phyloP scores from a whole-genome alignment of 768 basidiomycete genomes.

The Boletus sp. region DNA sequence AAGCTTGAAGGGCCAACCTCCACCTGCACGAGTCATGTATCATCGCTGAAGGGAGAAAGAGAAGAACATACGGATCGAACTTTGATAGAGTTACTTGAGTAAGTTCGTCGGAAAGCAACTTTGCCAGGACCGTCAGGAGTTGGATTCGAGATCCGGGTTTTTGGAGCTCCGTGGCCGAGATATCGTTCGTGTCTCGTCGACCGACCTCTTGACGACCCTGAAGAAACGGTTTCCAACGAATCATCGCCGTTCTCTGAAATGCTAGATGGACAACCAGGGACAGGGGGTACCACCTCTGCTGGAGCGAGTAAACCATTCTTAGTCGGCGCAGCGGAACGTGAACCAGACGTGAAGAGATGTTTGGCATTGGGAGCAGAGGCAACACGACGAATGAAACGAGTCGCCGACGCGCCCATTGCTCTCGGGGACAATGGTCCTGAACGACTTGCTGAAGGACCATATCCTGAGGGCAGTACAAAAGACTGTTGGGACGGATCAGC shows the following conservation, averaged over 20 bases:
- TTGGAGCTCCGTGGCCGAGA: constrained; percentile 27
- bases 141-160: constrained; percentile 47
- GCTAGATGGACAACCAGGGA: constrained; percentile 47
- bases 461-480: constrained; percentile 30
- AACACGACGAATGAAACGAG: constrained; percentile 91
- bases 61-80: constrained; percentile 66
- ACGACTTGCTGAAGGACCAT: constrained; percentile 35
- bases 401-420: constrained; percentile 69
- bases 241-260: constrained; percentile 60
- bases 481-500: constrained; percentile 41
- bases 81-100: constrained; percentile 98
- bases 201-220: constrained; percentile 64
- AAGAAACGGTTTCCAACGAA: constrained; percentile 78
- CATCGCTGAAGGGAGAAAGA: background rate
- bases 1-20: constrained; percentile 95
- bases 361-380: constrained; percentile 97
- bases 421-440: constrained; percentile 62
- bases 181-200: constrained; percentile 42
- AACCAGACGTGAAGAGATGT: constrained; percentile 69
- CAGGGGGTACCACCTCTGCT: constrained; percentile 54
- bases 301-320: constrained; percentile 81
- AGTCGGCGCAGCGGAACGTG: constrained; percentile 57
- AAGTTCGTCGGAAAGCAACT: constrained; percentile 86
- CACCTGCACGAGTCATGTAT: constrained; percentile 48
- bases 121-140: constrained; percentile 51